Evolutionary conservation across 768 basidiomycete species (phyloP), one percentile per base, ranked within the genome.

Genomic region (Termitomyces sp.): DNA sequence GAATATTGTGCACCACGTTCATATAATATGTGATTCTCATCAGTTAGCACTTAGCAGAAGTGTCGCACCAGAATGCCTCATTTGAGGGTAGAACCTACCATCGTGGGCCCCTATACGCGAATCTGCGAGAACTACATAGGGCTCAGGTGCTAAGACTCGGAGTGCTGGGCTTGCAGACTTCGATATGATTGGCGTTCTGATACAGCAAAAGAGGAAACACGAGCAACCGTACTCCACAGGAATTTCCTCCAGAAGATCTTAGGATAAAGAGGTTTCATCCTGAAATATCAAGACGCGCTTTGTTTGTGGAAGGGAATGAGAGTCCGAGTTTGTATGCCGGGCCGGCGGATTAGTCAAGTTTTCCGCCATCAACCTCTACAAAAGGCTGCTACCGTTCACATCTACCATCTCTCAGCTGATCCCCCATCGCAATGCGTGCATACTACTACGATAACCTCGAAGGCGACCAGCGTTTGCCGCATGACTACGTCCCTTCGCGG

Each of bases 391-490:
- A 5, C 18, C 37, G 20, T 26, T 49, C 47, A 39, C 26, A 49
- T 48, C 47, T 18, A 42, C 48, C 37, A 46, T 51, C 50, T 37
- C 44, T 49, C 45, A 22, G 16, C 54, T 36, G 31, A 22, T 18
- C 22, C n/a, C 20, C 39, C 28, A 8, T 29, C 53, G 16, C 18
- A 24, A 91, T 91, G 90, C 85, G 83, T 44, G 86, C 85, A 12
- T 89, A 87, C 76, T 88, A 86, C 74, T 86, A 78, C 68, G 86
- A 90, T 70, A 80, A 88, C 65, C n/a, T 81, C 31, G 80, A 85
- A 0, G 89, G 87, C 29, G 92, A 96, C 72, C 93, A 94, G 67
- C 84, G 90, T 36, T 81, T 89, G 5, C 81, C 79, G 0, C 94
- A 97, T 73, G 83, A 94, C 70, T 87, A 81, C 18, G 77, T 80